These are phyloP conservation scores for Draba incana DNA, from an alignment of 345 rosid species.

Conservation along the genomic window DNA sequence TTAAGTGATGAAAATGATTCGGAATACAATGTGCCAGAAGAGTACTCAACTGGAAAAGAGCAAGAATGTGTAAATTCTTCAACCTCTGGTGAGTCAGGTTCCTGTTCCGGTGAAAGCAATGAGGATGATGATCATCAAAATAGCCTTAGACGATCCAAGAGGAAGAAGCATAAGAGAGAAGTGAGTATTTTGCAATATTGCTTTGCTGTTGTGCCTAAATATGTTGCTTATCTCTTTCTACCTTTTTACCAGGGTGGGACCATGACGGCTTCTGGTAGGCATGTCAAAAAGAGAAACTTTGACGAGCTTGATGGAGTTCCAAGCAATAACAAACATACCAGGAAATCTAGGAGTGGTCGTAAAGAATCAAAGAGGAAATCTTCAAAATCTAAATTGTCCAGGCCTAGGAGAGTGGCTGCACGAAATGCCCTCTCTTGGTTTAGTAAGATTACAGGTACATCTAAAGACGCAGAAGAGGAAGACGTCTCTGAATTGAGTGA, in stretches of 20 bases:
- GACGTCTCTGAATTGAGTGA: constrained; percentile 66
- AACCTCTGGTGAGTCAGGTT: constrained; percentile 61
- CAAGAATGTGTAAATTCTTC: constrained; percentile 68
- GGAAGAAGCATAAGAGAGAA: constrained; percentile 70
- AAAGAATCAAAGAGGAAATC: constrained; percentile 60
- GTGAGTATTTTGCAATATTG: constrained; percentile 48
- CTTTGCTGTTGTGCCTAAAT: constrained; percentile 20
- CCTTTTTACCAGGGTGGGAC: constrained; percentile 61
- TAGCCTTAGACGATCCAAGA: constrained; percentile 66
- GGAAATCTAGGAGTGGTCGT: constrained; percentile 60
- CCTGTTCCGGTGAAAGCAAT: constrained; percentile 66
- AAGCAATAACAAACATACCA: constrained; percentile 47
- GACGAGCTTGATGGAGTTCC: constrained; percentile 67
- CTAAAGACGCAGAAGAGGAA: constrained; percentile 74
- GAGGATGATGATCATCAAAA: constrained; percentile 62
- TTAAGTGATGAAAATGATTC: constrained; percentile 93
- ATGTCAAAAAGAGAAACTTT: constrained; percentile 82
- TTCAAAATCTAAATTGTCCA: constrained; percentile 66
- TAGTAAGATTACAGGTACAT: constrained; percentile 79
- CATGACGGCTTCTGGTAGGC: constrained; percentile 93
- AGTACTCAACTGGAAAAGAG: constrained; percentile 70
- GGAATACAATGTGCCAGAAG: constrained; percentile 89
- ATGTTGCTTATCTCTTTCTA: constrained; percentile 27
- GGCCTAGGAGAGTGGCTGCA: constrained; percentile 98
- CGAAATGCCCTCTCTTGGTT: constrained; percentile 87